These are phyloP conservation scores for Aspergillus aculeatinus DNA, from an alignment of 2,329 filamentous ascomycete genomes.

Conservation along the genomic window DNA sequence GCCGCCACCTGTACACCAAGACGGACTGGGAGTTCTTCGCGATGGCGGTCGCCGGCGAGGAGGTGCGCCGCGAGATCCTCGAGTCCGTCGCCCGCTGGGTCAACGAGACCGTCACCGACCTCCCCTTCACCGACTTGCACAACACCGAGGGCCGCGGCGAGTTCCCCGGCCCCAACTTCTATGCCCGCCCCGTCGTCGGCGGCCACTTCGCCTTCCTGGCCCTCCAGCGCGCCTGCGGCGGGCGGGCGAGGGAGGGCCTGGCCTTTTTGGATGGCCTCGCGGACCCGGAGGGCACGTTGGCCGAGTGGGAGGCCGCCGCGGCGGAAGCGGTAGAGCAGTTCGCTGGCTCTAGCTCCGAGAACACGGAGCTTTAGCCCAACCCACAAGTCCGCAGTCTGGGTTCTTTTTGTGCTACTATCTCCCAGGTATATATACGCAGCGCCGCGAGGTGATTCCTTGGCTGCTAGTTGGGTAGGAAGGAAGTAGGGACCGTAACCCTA, in stretches of 20 bases:
- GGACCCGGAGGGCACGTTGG: conserved; percentile 17
- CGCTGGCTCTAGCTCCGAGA: not conserved
- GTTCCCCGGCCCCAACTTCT: conserved; percentile 73
- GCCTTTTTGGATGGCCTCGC: conserved; percentile 42
- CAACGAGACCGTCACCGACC: conserved; percentile 76
- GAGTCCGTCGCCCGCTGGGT: conserved; percentile 75
- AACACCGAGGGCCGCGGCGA: conserved; percentile 74
- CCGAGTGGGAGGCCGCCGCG: conserved; percentile 23
- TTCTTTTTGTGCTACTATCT: no score
- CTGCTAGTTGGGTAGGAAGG: no score
- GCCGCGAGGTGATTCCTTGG: no score
- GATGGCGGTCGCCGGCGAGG: conserved; percentile 70
- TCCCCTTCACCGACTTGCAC: conserved; percentile 78
- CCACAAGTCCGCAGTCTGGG: no score
- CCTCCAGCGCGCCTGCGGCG: conserved; percentile 75
- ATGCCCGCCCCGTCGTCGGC: conserved; percentile 78
- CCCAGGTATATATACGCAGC: no score
- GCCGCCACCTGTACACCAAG: conserved; percentile 79
- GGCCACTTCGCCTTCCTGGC: conserved; percentile 84
- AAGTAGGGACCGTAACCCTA: no score
- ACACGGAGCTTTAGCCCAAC: not conserved
- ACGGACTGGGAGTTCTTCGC: conserved; percentile 91
- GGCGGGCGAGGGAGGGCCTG: conserved; percentile 61
- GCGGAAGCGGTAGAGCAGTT: conserved; percentile 26
- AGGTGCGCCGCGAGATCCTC: conserved; percentile 69